phyloP scores from a whole-genome alignment of 345 rosid genomes.

The Hevea brasiliensis region DNA sequence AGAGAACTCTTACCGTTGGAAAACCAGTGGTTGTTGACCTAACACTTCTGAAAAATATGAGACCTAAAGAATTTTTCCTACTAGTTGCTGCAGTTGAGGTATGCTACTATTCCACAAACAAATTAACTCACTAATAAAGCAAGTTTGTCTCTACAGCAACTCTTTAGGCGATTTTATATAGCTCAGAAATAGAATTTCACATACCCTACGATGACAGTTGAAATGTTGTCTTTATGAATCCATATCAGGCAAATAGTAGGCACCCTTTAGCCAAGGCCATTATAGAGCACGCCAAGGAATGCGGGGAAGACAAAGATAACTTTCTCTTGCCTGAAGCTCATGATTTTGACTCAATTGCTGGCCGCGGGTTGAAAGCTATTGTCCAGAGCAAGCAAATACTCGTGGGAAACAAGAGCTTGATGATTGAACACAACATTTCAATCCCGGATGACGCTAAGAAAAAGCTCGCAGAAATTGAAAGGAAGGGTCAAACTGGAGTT shows the following conservation, averaged over 20 bases:
- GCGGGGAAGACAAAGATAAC: conserved; percentile 71
- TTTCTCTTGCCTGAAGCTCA: conserved; percentile 76
- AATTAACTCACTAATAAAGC: conserved; percentile 13
- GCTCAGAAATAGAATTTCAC: no score
- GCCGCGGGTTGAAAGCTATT: conserved; percentile 76
- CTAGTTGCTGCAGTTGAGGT: conserved; percentile 88
- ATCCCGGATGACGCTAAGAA: conserved; percentile 63
- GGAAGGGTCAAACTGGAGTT: conserved; percentile 74
- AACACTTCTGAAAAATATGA: conserved; percentile 64
- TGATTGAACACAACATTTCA: conserved; percentile 43
- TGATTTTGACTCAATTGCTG: conserved; percentile 63
- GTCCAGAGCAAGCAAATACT: conserved; percentile 61
- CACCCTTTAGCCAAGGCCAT: conserved; percentile 88
- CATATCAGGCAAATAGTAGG: conserved; percentile 66
- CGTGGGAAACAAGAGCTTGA: conserved; percentile 78
- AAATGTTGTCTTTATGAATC: conserved; percentile 38
- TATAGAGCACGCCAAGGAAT: conserved; percentile 72
- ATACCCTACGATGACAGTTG: conserved; percentile 36
- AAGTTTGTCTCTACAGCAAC: conserved; percentile 32
- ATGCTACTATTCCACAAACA: conserved; percentile 8
- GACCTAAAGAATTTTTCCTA: conserved; percentile 67
- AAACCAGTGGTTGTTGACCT: conserved; percentile 81
- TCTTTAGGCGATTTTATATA: conserved; percentile 56
- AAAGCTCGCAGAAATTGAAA: conserved; percentile 67
- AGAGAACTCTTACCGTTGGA: conserved; percentile 94